phyloP scores from a whole-genome alignment of 2,329 filamentous ascomycete species.

The Tolypocladium guangdongense region DNA sequence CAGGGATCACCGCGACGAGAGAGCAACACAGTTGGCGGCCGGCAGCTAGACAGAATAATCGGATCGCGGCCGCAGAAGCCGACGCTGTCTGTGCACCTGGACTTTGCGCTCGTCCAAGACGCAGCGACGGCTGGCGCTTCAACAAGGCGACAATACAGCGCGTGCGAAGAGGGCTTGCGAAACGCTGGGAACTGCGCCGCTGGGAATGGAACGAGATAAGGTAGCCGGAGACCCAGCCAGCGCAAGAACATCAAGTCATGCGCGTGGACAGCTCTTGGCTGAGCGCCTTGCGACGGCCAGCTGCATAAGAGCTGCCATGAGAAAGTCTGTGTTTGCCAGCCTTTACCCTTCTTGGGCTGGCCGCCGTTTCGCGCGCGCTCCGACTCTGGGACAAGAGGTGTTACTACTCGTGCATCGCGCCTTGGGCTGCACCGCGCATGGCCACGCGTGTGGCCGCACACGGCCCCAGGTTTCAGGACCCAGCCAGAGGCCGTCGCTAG shows the following conservation, averaged over 20 bases:
- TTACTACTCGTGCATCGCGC: not conserved
- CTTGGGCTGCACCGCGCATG: not conserved
- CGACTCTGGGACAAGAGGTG: not conserved
- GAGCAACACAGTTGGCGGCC: not conserved
- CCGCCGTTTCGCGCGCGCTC: not conserved
- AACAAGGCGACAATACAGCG: not conserved
- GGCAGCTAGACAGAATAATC: not conserved
- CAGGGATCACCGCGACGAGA: conserved; percentile 12
- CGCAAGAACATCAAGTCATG: not conserved
- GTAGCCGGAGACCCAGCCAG: not conserved
- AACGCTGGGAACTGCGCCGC: not conserved
- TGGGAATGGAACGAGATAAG: not conserved
- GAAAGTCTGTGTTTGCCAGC: not conserved
- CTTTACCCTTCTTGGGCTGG: not conserved
- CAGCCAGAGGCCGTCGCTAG: not conserved
- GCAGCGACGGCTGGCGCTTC: not conserved
- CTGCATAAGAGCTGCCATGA: not conserved
- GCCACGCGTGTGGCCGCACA: not conserved
- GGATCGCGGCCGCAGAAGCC: not conserved
- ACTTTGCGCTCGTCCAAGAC: not conserved
- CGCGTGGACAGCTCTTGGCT: not conserved
- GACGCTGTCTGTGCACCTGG: not conserved
- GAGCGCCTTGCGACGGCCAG: not conserved
- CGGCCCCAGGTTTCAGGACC: not conserved
- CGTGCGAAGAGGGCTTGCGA: not conserved